phyloP scores from a whole-genome alignment of 2,329 filamentous ascomycete genomes.

The Aspergillus jensenii region DNA sequence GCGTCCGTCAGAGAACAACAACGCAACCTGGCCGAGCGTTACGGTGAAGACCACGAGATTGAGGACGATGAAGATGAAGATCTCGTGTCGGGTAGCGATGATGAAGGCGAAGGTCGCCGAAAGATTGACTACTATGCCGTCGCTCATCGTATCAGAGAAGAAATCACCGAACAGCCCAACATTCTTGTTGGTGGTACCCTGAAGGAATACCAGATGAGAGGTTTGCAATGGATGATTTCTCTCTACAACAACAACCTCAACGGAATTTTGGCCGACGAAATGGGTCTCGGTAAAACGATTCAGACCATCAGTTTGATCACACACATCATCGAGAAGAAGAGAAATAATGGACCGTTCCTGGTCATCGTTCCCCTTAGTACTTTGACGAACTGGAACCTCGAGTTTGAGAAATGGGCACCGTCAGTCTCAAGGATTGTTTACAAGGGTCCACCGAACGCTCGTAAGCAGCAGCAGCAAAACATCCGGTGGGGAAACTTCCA shows the following conservation, averaged over 20 bases:
- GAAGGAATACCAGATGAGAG: conserved; percentile 98
- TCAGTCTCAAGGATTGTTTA: conserved; percentile 85
- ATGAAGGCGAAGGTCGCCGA: conserved; percentile 59
- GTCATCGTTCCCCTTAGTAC: conserved; percentile 97
- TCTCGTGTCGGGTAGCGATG: conserved; percentile 66
- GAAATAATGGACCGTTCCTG: conserved; percentile 85
- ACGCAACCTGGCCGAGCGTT: conserved; percentile 74
- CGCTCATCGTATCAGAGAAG: conserved; percentile 92
- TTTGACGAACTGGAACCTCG: conserved; percentile 96
- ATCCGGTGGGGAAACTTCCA: conserved; percentile 96
- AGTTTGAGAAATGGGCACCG: conserved; percentile 99
- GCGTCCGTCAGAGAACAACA: conserved; percentile 94
- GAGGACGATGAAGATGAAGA: conserved; percentile 63
- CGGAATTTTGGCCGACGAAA: conserved; percentile 96
- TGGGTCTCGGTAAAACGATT: conserved; percentile 99
- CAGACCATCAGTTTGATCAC: conserved; percentile 98
- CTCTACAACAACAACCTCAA: conserved; percentile 99
- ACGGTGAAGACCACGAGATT: conserved; percentile 63
- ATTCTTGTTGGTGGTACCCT: conserved; percentile 89
- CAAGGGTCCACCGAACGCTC: conserved; percentile 85
- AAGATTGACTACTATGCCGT: conserved; percentile 99
- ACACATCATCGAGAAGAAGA: conserved; percentile 94
- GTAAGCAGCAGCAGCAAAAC: conserved; percentile 88
- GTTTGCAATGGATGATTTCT: conserved; percentile 99
- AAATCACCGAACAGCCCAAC: conserved; percentile 75